These are phyloP conservation scores for Chrysoporthe austroafricana DNA, from an alignment of 2,329 filamentous ascomycete genomes.

Conservation along the genomic window DNA sequence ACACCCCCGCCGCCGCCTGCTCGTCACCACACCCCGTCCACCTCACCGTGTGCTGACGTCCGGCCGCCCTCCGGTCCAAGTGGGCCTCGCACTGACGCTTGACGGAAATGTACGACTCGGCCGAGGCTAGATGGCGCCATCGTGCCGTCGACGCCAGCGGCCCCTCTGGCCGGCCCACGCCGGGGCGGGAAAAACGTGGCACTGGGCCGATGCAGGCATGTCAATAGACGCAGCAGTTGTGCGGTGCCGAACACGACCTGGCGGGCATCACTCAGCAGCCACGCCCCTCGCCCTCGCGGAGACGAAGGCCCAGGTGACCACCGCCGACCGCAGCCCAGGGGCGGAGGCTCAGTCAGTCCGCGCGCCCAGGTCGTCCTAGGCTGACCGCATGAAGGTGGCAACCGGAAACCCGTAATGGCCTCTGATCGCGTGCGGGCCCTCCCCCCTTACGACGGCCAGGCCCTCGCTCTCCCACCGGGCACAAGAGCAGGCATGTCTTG, in stretches of 20 bases:
- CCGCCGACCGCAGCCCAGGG: neutral
- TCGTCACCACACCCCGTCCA: neutral
- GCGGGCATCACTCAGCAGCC: neutral
- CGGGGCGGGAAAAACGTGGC: neutral
- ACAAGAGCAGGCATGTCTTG: too few species aligned
- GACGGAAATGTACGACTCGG: neutral
- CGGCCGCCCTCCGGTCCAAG: neutral
- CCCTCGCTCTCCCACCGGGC: too few species aligned
- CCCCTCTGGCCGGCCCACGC: neutral
- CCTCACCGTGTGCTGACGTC: neutral
- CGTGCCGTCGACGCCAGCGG: neutral
- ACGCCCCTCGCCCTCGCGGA: neutral
- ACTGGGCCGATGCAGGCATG: neutral
- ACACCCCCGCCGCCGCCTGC: neutral
- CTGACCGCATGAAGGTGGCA: slow-evolving; percentile 3
- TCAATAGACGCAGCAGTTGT: neutral
- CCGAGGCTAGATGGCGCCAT: slow-evolving; percentile 1
- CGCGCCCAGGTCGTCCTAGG: neutral
- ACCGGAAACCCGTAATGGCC: neutral
- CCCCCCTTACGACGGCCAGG: neutral
- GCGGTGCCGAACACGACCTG: neutral
- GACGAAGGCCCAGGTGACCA: neutral
- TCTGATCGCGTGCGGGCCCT: neutral
- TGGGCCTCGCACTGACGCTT: slow-evolving; percentile 4
- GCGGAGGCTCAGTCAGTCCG: too few species aligned